phyloP scores from a whole-genome alignment of 148 eudicot genomes.

The Nepenthes gracilis region DNA sequence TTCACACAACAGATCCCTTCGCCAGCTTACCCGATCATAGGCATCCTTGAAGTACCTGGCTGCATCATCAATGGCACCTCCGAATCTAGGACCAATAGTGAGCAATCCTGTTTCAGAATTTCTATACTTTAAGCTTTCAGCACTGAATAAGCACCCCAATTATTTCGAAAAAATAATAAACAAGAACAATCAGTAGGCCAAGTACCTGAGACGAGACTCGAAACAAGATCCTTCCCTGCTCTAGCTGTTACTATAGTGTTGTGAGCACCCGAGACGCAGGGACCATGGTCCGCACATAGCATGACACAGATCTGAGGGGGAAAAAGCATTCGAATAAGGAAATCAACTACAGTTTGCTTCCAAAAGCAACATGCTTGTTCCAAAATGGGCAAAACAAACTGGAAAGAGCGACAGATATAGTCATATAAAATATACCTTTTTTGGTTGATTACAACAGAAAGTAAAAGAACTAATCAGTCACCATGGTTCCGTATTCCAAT shows the following conservation, averaged over 20 bases:
- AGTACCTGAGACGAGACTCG: slow-evolving; percentile 92
- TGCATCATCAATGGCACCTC: slow-evolving; percentile 98
- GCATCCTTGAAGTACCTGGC: slow-evolving; percentile 98
- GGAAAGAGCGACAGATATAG: too few species aligned
- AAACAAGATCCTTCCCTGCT: slow-evolving; percentile 97
- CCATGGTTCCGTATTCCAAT: too few species aligned
- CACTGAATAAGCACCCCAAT: too few species aligned
- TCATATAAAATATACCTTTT: neutral
- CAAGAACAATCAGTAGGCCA: neutral
- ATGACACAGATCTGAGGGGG: slow-evolving; percentile 68
- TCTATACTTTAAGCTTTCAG: neutral
- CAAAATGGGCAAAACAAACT: neutral
- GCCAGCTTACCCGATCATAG: slow-evolving; percentile 60
- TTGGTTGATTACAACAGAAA: neutral
- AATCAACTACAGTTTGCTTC: neutral
- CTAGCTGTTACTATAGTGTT: slow-evolving; percentile 95
- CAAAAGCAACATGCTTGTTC: neutral
- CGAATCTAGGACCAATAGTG: slow-evolving; percentile 96
- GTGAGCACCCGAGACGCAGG: slow-evolving; percentile 99
- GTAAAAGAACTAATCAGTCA: neutral
- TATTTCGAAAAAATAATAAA: neutral
- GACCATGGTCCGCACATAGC: slow-evolving; percentile 99
- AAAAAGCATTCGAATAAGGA: neutral
- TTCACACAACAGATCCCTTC: neutral
- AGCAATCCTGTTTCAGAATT: slow-evolving; percentile 54